phyloP scores from a whole-genome alignment of 2,329 filamentous ascomycete genomes.

The Colletotrichum graminicola region DNA sequence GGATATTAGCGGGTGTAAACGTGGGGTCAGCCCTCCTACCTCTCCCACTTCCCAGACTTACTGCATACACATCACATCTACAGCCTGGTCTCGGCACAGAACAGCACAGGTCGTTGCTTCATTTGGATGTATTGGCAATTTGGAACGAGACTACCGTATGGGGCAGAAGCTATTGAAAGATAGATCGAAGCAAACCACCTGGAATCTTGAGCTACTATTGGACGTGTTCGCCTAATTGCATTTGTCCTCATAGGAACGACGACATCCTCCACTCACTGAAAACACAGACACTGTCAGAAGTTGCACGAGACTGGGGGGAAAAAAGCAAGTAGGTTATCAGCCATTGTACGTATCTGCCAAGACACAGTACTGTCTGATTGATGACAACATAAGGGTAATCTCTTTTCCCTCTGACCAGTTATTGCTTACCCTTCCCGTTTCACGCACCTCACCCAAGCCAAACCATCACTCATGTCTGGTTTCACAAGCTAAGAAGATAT shows the following conservation, averaged over 20 bases:
- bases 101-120: not conserved
- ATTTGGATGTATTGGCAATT: too few species aligned
- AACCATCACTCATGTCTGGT: conserved; percentile 7
- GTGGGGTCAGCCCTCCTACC: conserved; percentile 16
- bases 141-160: not conserved
- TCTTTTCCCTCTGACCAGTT: not conserved
- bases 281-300: not conserved
- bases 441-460: not conserved
- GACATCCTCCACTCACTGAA: not conserved
- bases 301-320: not conserved
- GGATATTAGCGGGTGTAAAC: conserved; percentile 2
- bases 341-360: not conserved
- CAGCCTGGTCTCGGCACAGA: not conserved
- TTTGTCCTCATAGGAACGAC: not conserved
- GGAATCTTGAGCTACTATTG: not conserved
- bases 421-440: not conserved
- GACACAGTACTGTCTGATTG: not conserved
- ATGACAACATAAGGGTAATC: not conserved
- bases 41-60: not conserved
- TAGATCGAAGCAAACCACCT: not conserved
- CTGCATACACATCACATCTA: not conserved
- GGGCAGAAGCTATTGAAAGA: too few species aligned
- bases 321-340: not conserved
- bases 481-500: not conserved
- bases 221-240: not conserved